Conservation (phyloP, 768 basidiomycete species). For the Leccinum truebloodii region DNA sequence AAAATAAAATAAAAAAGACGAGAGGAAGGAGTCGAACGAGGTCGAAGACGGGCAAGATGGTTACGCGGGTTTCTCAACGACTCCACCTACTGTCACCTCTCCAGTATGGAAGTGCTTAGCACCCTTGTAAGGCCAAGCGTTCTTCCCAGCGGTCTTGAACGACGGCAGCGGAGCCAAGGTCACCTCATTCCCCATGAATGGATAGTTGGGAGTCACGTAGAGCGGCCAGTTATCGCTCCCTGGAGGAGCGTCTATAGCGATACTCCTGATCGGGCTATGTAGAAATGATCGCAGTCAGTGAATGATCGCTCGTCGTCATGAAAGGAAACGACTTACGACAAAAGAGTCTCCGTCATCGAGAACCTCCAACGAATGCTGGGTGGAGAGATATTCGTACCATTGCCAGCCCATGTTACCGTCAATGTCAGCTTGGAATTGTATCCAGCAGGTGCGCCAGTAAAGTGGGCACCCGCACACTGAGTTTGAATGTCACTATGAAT, state of each 20-base stretch:
- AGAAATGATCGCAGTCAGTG: background rate
- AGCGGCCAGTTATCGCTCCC: background rate
- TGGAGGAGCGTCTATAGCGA: background rate
- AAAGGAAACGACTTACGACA: background rate
- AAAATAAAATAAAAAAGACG: background rate
- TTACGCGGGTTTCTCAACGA: background rate
- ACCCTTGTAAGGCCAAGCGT: background rate
- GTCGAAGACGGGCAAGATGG: background rate
- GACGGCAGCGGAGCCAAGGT: conserved; percentile 2
- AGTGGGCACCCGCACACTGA: background rate
- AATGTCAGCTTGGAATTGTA: background rate
- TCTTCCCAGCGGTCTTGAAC: background rate
- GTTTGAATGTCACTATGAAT: background rate
- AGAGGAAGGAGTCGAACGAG: background rate
- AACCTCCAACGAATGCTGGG: background rate
- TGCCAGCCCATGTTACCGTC: background rate
- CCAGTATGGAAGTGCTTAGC: background rate
- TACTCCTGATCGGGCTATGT: background rate
- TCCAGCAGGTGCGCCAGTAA: conserved; percentile 1
- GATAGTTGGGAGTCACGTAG: background rate
- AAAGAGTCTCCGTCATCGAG: background rate
- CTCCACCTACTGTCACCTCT: background rate
- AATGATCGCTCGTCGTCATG: background rate
- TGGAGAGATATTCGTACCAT: background rate
- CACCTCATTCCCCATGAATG: background rate